Percentiles rank a stretch among this genome's conserved stretches.
Conservation (phyloP, 768 basidiomycete genomes). For the Cyclocybe aegerita region DNA sequence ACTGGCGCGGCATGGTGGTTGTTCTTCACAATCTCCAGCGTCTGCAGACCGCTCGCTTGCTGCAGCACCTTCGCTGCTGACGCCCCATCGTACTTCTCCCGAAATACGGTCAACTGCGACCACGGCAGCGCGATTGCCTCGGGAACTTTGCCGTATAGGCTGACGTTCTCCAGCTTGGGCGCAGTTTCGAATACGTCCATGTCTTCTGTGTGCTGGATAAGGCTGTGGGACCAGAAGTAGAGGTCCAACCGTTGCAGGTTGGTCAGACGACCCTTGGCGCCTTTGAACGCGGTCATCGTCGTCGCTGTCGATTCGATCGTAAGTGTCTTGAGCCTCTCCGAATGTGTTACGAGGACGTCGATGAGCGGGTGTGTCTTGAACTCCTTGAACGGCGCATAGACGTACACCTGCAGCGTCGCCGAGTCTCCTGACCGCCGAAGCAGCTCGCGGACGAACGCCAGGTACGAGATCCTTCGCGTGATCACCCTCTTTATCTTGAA, state of each 20-base stretch:
- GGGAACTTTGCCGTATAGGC: too few species aligned
- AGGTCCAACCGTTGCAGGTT: background rate
- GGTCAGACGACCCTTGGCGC: background rate
- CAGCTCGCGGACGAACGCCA: constrained; percentile 1
- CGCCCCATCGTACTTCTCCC: too few species aligned
- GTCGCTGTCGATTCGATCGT: constrained; percentile 7
- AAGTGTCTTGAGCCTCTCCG: constrained; percentile 4
- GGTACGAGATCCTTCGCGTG: background rate
- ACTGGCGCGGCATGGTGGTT: too few species aligned
- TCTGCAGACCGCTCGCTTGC: too few species aligned
- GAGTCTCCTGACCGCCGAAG: constrained; percentile 6
- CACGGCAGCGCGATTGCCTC: too few species aligned
- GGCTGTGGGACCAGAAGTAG: too few species aligned
- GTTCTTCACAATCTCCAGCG: too few species aligned
- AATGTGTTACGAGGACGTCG: constrained; percentile 2
- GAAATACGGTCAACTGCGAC: too few species aligned
- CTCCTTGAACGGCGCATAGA: constrained; percentile 5
- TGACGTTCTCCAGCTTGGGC: too few species aligned
- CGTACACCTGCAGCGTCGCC: constrained; percentile 4
- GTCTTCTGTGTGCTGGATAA: too few species aligned
- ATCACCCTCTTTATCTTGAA: constrained; percentile 1
- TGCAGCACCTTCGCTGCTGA: too few species aligned
- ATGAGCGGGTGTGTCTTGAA: constrained; percentile 5
- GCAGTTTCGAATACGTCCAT: too few species aligned
- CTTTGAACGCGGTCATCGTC: constrained; percentile 2